Base-by-base conservation (phyloP, 768 basidiomycete genomes). In the Russula dissimulans region DNA sequence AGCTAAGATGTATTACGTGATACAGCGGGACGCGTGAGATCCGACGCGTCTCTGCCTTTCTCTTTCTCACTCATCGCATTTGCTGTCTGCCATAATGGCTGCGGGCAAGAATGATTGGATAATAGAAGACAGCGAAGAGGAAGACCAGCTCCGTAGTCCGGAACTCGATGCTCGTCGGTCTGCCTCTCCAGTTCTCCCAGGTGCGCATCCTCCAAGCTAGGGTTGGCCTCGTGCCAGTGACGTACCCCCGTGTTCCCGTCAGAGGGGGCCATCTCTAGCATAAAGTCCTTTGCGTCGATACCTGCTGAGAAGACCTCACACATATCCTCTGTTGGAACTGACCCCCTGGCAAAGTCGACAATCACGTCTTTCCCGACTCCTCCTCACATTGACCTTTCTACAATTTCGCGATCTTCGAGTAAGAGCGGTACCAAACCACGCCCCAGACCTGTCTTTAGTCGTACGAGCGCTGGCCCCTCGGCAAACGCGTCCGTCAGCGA, bases 91-190 rank as follows among this genome's bases (percentile, higher is more conserved):
- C 38, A 47, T 31, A 29, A 62, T 62, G 55, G 39, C 12, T 14
- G 41, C 31, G 7, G 45, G 12, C 3, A 34, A 51, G n/a, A 58
- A 59, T 42, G 26, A 64, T 22, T 65, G 65, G 65, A 31, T 65
- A 26, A 56, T 65, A 9, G 54, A 55, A 14, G 65, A 63, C n/a
- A 65, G 65, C 17, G 65, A 65, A 47, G 65, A 64, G 42, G 65
- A 65, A 46, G 62, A 60, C 36, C 51, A 62, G 39, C 17, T 61
- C 2, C 22, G 32, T 31, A 44, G 34, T 26, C 4, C 45, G 34
- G 39, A 57, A 36, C 49, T 22, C 11, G 34, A 52, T 32, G 44
- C 15, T n/a, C 51, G 22, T 26, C 51, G 18, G 39, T 9, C 58
- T n/a, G 6, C 41, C 18, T 22, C 46, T 41, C 45, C 51, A 5